Evolutionary conservation across 176 grass and related monocot species (phyloP), one percentile per base, ranked within the genome.

Genomic region (Panicum miliaceum): DNA sequence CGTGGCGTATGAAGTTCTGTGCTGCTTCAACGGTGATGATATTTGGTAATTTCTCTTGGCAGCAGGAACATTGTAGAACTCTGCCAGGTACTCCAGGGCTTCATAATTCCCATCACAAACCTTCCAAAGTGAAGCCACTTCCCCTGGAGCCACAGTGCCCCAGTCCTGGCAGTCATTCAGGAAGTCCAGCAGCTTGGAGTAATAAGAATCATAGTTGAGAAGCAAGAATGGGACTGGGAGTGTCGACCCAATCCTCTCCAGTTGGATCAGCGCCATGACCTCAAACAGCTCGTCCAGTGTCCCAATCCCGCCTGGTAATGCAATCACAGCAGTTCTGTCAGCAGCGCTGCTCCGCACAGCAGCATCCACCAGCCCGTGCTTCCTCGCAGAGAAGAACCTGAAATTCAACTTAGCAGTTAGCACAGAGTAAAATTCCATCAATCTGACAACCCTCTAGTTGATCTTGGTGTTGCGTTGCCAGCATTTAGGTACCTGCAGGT

Each of bases 371-470:
- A 98, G 80, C 1, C 92, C 96, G 41, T 98, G 96, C 73, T 98
- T 98, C 74, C 96, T 85, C 41, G 93, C 93, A 0, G 90, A 98
- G 87, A 98, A 95, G 69, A 98, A 98, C 85, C 96, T 97, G 69
- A 64, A 84, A 75, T 84, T 38, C 59, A 64, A 54, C 51, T 73
- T 64, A 89, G 19, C 54, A 50, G 46, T 71, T 67, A 91, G 22
- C 50, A 12, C 58, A 27, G 23, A 5, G 25, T 42, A 18, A 18
- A 71, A 36, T 64, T 19, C 3, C 67, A 81, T 23, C 46, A 72
- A 73, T 5, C 19, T 73, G 54, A 13, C 7, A 18, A 4, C 5
- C 5, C 3, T 59, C 26, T 15, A 48, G 16, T 3, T 60, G 18
- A 41, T 25, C 19, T 63, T 51, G 40, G 16, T 22, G 3, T 9